These are phyloP conservation scores for Omphalotus guepiniiformis DNA, from an alignment of 768 basidiomycete genomes.

Conservation along the genomic window DNA sequence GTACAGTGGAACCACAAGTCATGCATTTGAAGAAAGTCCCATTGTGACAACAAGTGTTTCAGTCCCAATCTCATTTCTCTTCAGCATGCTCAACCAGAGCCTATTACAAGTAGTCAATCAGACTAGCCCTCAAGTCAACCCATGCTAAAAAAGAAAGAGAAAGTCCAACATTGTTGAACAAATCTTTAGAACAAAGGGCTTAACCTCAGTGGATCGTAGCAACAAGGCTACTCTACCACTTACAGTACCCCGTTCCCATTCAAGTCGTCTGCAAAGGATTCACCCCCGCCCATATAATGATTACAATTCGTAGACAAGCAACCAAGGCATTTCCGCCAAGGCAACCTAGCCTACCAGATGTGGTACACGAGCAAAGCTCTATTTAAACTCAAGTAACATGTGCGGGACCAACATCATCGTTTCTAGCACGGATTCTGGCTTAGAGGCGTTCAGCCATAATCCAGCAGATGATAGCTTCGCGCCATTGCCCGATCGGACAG, in stretches of 20 bases:
- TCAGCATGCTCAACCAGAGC: neutral
- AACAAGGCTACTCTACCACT: conserved; percentile 76
- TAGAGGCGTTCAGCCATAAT: conserved; percentile 85
- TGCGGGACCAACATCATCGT: conserved; percentile 68
- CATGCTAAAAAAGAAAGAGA: conserved; percentile 28
- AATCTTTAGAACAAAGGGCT: conserved; percentile 70
- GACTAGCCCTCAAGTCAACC: conserved; percentile 40
- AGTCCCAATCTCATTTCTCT: conserved; percentile 10
- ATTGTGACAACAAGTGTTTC: no score
- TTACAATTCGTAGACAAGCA: conserved; percentile 55
- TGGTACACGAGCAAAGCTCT: conserved; percentile 71
- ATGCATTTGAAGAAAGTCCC: no score
- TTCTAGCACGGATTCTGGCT: conserved; percentile 78
- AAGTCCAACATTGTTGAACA: conserved; percentile 51
- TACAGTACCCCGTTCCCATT: conserved; percentile 73
- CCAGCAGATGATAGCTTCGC: conserved; percentile 80
- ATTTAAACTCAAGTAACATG: conserved; percentile 60
- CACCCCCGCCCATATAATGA: conserved; percentile 64
- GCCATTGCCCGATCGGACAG: conserved; percentile 76
- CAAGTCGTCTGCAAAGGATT: conserved; percentile 80
- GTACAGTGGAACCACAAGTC: no score
- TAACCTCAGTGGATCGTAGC: conserved; percentile 76
- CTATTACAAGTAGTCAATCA: no score
- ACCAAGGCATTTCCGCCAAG: conserved; percentile 49
- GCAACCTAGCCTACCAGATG: conserved; percentile 48